These are phyloP conservation scores for Cardiospermum halicacabum DNA, from an alignment of 345 rosid genomes.

Conservation along the genomic window DNA sequence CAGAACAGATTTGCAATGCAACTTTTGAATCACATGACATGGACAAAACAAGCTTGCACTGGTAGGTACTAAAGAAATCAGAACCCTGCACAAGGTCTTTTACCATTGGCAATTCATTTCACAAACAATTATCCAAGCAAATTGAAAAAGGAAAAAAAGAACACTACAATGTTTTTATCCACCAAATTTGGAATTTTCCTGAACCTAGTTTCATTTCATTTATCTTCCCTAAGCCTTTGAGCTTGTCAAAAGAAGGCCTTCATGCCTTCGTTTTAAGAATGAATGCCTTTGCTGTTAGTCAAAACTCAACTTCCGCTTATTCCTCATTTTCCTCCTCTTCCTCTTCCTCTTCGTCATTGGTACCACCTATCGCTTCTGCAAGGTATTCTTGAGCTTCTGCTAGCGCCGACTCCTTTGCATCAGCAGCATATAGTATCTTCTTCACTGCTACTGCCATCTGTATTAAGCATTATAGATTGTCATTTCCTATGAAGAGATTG, in stretches of 20 bases:
- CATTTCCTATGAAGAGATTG: neutral
- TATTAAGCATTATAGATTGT: slow-evolving; percentile 14
- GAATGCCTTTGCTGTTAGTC: slow-evolving; percentile 2
- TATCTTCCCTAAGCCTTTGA: neutral
- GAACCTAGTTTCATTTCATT: neutral
- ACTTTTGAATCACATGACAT: too few species aligned
- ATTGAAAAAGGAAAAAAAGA: neutral
- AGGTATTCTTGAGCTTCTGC: slow-evolving; percentile 82
- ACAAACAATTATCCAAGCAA: neutral
- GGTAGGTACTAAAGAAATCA: neutral
- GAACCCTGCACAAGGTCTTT: neutral
- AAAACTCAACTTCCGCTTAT: slow-evolving; percentile 16
- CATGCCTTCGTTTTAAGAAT: neutral
- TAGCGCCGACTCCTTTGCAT: slow-evolving; percentile 67
- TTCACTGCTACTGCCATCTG: slow-evolving; percentile 78
- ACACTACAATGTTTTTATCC: slow-evolving; percentile 1
- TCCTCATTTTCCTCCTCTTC: slow-evolving; percentile 19
- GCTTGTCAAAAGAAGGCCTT: neutral
- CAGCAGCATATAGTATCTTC: slow-evolving; percentile 85
- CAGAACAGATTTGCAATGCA: neutral
- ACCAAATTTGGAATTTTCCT: neutral
- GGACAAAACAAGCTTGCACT: neutral
- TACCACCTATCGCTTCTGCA: slow-evolving; percentile 24
- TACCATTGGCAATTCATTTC: slow-evolving; percentile 2
- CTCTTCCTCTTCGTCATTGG: slow-evolving; percentile 25